phyloP scores from a whole-genome alignment of 2,329 filamentous ascomycete species.

The Pseudogymnoascus sp. region DNA sequence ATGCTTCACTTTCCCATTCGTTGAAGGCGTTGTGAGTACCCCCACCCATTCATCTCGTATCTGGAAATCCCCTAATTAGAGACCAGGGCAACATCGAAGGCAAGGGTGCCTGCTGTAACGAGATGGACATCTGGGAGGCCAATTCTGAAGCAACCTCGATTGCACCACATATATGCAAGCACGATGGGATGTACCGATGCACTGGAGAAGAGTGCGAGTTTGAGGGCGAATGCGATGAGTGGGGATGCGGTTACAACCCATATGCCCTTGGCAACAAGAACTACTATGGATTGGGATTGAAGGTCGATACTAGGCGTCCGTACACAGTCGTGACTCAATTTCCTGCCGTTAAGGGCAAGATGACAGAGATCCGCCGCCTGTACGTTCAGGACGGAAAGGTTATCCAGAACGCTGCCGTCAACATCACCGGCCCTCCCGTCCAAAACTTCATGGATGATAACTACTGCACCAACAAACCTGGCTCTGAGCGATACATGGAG shows the following conservation, averaged over 20 bases:
- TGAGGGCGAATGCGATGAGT: conserved; percentile 37
- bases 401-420: conserved; percentile 36
- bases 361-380: conserved; percentile 40
- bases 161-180: conserved; percentile 44
- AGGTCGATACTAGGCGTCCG: conserved; percentile 34
- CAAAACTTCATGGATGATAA: conserved; percentile 33
- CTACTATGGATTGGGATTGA: conserved; percentile 21
- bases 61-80: background rate
- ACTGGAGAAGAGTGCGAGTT: conserved; percentile 35
- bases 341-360: conserved; percentile 30
- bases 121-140: conserved; percentile 51
- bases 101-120: conserved; percentile 45
- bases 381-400: conserved; percentile 43
- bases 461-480: conserved; percentile 28
- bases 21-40: conserved; percentile 30
- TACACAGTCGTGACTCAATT: conserved; percentile 46
- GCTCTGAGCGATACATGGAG: conserved; percentile 27
- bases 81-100: conserved; percentile 33
- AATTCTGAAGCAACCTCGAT: conserved; percentile 40
- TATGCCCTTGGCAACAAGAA: conserved; percentile 27
- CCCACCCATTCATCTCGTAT: background rate
- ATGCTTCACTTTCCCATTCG: conserved; percentile 32
- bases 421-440: conserved; percentile 25
- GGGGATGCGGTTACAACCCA: conserved; percentile 38
- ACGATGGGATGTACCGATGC: conserved; percentile 38